These are phyloP conservation scores for Morella rubra DNA, from an alignment of 306 rosid genomes.

Conservation along the genomic window DNA sequence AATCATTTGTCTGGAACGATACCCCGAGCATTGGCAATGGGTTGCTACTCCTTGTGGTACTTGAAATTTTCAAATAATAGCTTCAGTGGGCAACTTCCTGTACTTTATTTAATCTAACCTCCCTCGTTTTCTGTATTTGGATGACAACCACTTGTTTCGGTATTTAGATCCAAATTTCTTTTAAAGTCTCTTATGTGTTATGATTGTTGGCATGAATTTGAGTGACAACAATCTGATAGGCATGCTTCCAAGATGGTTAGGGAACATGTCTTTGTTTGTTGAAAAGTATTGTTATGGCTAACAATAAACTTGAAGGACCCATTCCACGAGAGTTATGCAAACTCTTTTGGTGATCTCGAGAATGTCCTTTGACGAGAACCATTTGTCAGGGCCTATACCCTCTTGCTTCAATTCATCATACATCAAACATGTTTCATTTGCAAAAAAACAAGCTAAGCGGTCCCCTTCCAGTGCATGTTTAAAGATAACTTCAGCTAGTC, in stretches of 20 bases:
- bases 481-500: neutral
- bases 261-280: neutral
- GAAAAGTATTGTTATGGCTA: neutral
- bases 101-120: neutral
- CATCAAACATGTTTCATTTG: too few relatives aligned
- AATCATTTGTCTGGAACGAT: neutral
- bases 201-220: neutral
- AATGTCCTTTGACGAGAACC: neutral
- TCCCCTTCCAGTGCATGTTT: neutral
- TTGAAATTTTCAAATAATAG: neutral
- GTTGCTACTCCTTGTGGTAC: neutral
- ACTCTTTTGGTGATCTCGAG: neutral
- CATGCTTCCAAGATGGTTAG: slow-evolving; percentile 4
- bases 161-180: neutral
- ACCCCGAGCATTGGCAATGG: neutral
- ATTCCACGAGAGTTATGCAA: neutral
- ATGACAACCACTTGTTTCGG: neutral
- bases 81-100: neutral
- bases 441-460: neutral
- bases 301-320: too few relatives aligned
- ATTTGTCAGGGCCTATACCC: neutral
- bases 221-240: neutral
- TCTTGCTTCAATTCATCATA: neutral
- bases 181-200: neutral
- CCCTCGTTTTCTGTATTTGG: neutral